Conservation (phyloP, 768 basidiomycete genomes). For the Gelatoporia subvermispora region DNA sequence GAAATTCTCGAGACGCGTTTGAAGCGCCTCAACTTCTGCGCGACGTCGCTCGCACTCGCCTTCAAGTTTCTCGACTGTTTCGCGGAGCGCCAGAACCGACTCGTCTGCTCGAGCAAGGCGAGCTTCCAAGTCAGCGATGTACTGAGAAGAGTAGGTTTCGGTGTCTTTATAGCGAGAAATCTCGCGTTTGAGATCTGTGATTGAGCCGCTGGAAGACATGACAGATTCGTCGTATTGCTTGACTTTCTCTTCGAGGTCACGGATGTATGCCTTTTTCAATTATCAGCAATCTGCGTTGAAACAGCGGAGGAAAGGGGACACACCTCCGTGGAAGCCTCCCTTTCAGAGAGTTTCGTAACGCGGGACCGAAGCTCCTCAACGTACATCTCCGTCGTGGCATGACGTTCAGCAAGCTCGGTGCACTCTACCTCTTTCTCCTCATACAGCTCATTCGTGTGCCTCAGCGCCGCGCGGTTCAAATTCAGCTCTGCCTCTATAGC, state of each 20-base stretch:
- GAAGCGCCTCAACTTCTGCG: slow-evolving; percentile 65
- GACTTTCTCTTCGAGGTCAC: slow-evolving; percentile 89
- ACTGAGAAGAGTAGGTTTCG: slow-evolving; percentile 66
- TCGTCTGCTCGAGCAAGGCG: slow-evolving; percentile 77
- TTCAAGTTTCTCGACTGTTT: slow-evolving; percentile 73
- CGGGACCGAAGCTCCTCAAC: slow-evolving; percentile 81
- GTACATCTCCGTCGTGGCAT: slow-evolving; percentile 77
- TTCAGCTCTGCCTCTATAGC: slow-evolving; percentile 92
- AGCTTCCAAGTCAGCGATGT: slow-evolving; percentile 83
- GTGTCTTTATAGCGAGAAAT: slow-evolving; percentile 70
- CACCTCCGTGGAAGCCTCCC: slow-evolving; percentile 91
- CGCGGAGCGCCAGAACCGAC: slow-evolving; percentile 63
- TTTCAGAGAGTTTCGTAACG: slow-evolving; percentile 76
- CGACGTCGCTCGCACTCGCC: slow-evolving; percentile 69
- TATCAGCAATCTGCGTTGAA: slow-evolving; percentile 2
- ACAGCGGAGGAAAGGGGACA: slow-evolving; percentile 19
- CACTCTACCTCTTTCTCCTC: slow-evolving; percentile 89
- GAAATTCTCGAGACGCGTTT: slow-evolving; percentile 64
- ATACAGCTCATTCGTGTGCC: slow-evolving; percentile 88
- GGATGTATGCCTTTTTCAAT: slow-evolving; percentile 75
- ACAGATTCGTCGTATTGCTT: slow-evolving; percentile 80
- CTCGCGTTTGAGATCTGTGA: slow-evolving; percentile 82
- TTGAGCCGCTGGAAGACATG: slow-evolving; percentile 67
- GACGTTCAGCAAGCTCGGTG: slow-evolving; percentile 57
- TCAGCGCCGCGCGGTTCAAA: slow-evolving; percentile 79